phyloP scores from a whole-genome alignment of 768 basidiomycete species.

The Leccinum fibrillosum region DNA sequence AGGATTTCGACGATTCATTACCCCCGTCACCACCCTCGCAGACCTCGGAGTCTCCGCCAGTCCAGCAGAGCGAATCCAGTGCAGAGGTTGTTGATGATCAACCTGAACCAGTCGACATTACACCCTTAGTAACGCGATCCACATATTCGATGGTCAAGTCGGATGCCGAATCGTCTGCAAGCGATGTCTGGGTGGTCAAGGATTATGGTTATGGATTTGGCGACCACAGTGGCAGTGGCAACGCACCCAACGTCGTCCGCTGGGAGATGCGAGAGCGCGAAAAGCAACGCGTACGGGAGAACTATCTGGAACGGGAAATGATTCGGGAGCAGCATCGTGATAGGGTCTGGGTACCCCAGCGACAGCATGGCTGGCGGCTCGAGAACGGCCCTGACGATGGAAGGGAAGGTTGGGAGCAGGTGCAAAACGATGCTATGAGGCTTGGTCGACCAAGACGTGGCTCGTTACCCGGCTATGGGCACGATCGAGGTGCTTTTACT shows the following conservation, averaged over 20 bases:
- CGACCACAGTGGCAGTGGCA: conserved; percentile 35
- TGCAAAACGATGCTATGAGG: conserved; percentile 12
- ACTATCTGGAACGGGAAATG: conserved; percentile 11
- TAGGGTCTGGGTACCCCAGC: conserved; percentile 13
- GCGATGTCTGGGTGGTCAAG: conserved; percentile 51
- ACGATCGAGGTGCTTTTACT: conserved; percentile 31
- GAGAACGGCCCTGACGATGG: conserved; percentile 27
- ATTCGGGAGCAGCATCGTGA: conserved; percentile 17
- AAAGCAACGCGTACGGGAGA: conserved; percentile 14
- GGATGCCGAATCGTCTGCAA: conserved; percentile 17
- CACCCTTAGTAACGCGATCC: not conserved
- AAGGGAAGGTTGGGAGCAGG: conserved; percentile 20
- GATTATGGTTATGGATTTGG: conserved; percentile 69
- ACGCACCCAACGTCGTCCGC: conserved; percentile 28
- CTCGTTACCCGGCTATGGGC: conserved; percentile 31
- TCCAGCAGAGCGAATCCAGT: not conserved
- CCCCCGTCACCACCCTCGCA: not conserved
- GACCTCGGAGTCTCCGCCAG: not conserved
- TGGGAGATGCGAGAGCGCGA: conserved; percentile 31
- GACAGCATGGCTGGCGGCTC: conserved; percentile 20
- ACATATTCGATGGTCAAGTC: conserved; percentile 8
- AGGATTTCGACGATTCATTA: conserved; percentile 5
- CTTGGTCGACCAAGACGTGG: conserved; percentile 33
- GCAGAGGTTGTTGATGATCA: not conserved
- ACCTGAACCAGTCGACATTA: not conserved